Percentiles rank a stretch among this genome's conserved stretches.
These are phyloP conservation scores for Wickerhamiella spandovensis DNA, from an alignment of 805 yeast genomes.

Conservation along the genomic window DNA sequence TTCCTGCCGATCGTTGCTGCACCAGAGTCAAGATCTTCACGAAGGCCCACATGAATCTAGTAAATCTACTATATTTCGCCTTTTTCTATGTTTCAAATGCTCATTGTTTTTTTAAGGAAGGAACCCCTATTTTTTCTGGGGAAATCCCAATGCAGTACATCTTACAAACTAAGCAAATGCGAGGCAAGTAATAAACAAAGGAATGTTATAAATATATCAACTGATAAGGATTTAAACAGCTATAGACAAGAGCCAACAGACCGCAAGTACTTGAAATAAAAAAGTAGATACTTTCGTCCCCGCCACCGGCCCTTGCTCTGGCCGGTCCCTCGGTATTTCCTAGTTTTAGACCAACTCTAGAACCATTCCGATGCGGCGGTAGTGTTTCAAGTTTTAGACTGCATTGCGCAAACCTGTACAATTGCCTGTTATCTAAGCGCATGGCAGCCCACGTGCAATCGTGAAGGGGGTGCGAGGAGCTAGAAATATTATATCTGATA, in stretches of 20 bases:
- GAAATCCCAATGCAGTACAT: background rate
- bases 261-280: too few relatives aligned
- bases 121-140: background rate
- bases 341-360: background rate
- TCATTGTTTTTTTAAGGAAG: too few relatives aligned
- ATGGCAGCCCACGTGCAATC: background rate
- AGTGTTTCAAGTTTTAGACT: background rate
- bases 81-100: too few relatives aligned
- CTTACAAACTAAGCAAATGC: background rate
- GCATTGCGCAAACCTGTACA: background rate
- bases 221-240: background rate
- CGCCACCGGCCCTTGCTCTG: too few relatives aligned
- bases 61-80: too few relatives aligned
- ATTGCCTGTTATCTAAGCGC: background rate
- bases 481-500: too few relatives aligned
- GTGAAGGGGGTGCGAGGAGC: background rate
- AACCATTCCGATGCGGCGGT: background rate
- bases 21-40: background rate
- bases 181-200: background rate
- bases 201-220: background rate
- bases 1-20: background rate
- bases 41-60: background rate
- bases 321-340: too few relatives aligned
- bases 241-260: background rate
- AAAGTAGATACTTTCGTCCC: too few relatives aligned